phyloP scores from a whole-genome alignment of 805 yeast genomes.

The Saccharomycopsis sp. region DNA sequence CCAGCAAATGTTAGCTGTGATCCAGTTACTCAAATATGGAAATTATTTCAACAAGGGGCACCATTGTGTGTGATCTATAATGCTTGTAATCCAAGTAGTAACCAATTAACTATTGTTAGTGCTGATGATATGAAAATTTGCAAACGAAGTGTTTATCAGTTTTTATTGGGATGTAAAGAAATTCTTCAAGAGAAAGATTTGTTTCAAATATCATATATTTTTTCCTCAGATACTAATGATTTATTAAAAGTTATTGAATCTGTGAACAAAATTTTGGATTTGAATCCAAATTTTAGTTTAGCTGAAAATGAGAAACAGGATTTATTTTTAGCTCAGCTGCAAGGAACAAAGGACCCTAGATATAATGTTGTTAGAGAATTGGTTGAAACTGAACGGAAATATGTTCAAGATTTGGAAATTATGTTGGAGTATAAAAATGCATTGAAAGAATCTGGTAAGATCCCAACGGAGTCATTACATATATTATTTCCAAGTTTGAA shows the following conservation, averaged over 20 bases:
- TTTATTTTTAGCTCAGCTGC: slow-evolving; percentile 4
- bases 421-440: slow-evolving; percentile 62
- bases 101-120: slow-evolving; percentile 54
- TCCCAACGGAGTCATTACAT: slow-evolving; percentile 75
- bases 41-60: slow-evolving; percentile 84
- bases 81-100: slow-evolving; percentile 46
- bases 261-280: slow-evolving; percentile 55
- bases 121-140: slow-evolving; percentile 79
- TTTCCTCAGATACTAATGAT: slow-evolving; percentile 73
- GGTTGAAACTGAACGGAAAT: slow-evolving; percentile 85
- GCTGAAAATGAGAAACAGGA: slow-evolving; percentile 25
- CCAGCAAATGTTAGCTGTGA: slow-evolving; percentile 74
- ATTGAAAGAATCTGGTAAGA: slow-evolving; percentile 53
- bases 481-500: slow-evolving; percentile 77
- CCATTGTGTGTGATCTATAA: slow-evolving; percentile 85
- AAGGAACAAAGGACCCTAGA: slow-evolving; percentile 42
- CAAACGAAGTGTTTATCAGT: slow-evolving; percentile 85
- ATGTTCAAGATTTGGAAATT: slow-evolving; percentile 83
- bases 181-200: slow-evolving; percentile 70
- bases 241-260: slow-evolving; percentile 69
- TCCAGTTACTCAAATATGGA: slow-evolving; percentile 88
- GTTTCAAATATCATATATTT: slow-evolving; percentile 86
- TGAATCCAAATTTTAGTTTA: slow-evolving; percentile 36
- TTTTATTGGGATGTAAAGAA: slow-evolving; percentile 76
- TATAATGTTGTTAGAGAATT: slow-evolving; percentile 79